Base-by-base conservation (phyloP, 805 yeast genomes). In the Ogataea philodendri region DNA sequence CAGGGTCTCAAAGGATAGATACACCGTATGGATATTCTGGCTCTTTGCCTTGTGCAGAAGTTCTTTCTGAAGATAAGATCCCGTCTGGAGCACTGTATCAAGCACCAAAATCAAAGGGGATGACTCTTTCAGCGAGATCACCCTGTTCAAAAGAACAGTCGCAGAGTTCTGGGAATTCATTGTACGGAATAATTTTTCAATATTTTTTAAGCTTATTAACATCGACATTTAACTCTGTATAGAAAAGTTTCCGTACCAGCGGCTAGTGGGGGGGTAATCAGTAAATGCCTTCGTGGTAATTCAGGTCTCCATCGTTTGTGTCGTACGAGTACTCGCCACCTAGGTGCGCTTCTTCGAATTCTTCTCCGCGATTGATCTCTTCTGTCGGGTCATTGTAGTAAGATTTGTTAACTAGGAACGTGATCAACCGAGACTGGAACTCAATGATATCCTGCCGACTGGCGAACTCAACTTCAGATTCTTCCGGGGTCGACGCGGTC, bases 81-180 rank as follows among this genome's bases (percentile, higher is more conserved):
- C 76, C 0, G 93, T 75, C 56, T 89, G 96, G 0, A 72, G 65
- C 7, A 87, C 59, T 1, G 84, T 70, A 55, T 93, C 97, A 7
- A 74, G 53, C 4, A 83, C 65, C 4, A 90, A 66, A 3, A 86
- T 57, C 36, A 90, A 74, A 0, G 95, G 94, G 0, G 90, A 73
- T 15, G 60, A 59, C 51, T 93, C 97, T 45, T 80, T 84, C 33
- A 85, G 62, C 3, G 78, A 60, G 3, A 93, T 58, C 5, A 86
- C 64, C 40, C 97, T 64, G 29, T 71, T 76, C 37, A 89, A 65
- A 5, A 88, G 64, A 20, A 82, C 81, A n/a, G 71, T 44, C 26
- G 65, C 54, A 3, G 63, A 57, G 7, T 61, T 58, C 6, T 49
- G 42, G 1, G 62, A 39, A 8, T 58, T 45, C 62, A 57, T 57